Base-by-base conservation (phyloP, 257 asterid genomes). In the Solanum ossicruentum region DNA sequence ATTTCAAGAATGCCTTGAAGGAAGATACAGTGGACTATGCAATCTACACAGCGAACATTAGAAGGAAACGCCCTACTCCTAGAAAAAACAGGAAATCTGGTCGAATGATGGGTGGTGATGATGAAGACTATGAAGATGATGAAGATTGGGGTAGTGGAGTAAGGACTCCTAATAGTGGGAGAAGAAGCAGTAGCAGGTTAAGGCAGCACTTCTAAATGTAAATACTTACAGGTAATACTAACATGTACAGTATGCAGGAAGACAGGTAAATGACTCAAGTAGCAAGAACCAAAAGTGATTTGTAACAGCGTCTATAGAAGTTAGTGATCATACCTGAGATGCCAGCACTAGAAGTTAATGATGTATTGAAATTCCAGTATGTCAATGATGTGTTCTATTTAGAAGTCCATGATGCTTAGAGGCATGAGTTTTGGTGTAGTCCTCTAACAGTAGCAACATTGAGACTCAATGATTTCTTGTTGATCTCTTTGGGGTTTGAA, bases 201-300 rank as follows among this genome's bases (percentile, higher is more conserved):
- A 92, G 95, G 91, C 98, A 92, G 87, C 93, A 95, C 84, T 85
- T 55, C 20, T 82, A 91, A 91, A 82, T 87, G 97, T 94, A 94
- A 87, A 93, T 94, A 89, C 92, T 71, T 83, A 88, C 84, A 87
- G 89, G 91, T 87, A 69, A 85, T 87, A 89, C 92, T 92, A 94
- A 90, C 94, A 78, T 95, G 97, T 95, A 93, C 92, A 94, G 97
- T 84, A 77, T 80, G 90, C 92, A 91, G 92, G 86, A 81, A 85
- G 87, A 56, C 70, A 52, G 78, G 39, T 20, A 84, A 20, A 51
- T 54, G 80, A 47, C 20, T 21, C 36, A 60, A 56, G 77, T 41
- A 82, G 54, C 43, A 55, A 72, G 43, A 84, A 84, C 67, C 51
- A 49, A 82, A 49, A 60, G 84, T 86, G 41, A 47, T 45, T 81